Evolutionary conservation across 2,329 filamentous ascomycete species (phyloP), one percentile per base, ranked within the genome.

Genomic region (Calonectria fujianensis): DNA sequence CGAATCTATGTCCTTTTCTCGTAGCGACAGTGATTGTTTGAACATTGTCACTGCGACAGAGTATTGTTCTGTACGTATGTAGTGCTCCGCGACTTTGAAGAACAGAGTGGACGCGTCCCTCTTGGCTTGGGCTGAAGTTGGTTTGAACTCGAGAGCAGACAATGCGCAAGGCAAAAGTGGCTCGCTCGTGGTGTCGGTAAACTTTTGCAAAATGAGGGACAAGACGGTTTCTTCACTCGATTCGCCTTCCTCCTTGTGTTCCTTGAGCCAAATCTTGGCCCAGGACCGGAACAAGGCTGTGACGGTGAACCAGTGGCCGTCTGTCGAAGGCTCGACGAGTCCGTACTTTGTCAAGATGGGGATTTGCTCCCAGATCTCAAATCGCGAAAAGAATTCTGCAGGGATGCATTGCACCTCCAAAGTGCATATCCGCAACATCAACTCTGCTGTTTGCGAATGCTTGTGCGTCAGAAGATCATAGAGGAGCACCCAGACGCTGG

Each of bases 361-460:
- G 4, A 71, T 54, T 7, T 67, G 39, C 14, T 74, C 67, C 27
- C 24, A 59, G 5, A 39, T 18, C 31, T 74, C 31, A 27, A 20
- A 37, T 27, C 67, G 52, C 11, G 59, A 45, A 48, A 51, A 70
- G 50, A 39, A 50, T 31, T 48, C 41, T 13, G 20, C 57, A 1
- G 72, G 72, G 4, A 74, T 39, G 18, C 39, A 67, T 18, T 74
- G 72, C 2, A 74, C 72, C 9, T 71, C 41, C 29, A 74, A 37
- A 29, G 59, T 48, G 41, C 51, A 74, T 18, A 74, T 61, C 4
- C 65, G 50, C n/a, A 74, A 35, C 72, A 74, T 54, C 10, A 71
- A 24, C 13, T 74, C 63, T 29, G 24, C 68, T 1, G 51, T 52
- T 16, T 63, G 39, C 1, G 61, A 35, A 27, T 63, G 32, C 4